phyloP scores from a whole-genome alignment of 805 yeast species.

The Candida hispaniensis region DNA sequence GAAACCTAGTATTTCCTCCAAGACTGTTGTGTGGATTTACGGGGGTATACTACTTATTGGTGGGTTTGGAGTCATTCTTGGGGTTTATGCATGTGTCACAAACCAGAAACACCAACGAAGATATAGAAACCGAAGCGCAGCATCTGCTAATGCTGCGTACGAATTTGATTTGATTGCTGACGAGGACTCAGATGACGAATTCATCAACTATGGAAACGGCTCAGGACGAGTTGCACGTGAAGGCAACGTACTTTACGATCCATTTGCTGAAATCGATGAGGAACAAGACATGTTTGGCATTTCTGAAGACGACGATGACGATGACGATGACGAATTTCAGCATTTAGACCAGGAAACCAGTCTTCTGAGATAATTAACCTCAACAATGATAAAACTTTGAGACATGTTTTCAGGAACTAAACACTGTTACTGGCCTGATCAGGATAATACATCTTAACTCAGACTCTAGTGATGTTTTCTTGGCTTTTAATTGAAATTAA shows the following conservation, averaged over 20 bases:
- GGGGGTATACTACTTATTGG: constrained; percentile 37
- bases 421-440: too few relatives aligned
- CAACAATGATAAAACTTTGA: too few relatives aligned
- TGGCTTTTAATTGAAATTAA: too few relatives aligned
- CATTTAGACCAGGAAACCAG: too few relatives aligned
- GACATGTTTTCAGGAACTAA: too few relatives aligned
- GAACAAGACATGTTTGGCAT: constrained; percentile 18
- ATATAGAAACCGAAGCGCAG: constrained; percentile 15
- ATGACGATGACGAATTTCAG: constrained; percentile 2
- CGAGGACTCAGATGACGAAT: constrained; percentile 19
- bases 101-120: constrained; percentile 27
- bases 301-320: constrained; percentile 12
- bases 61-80: constrained; percentile 31
- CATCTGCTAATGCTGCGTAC: constrained; percentile 15
- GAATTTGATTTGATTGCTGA: constrained; percentile 24
- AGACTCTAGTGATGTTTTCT: too few relatives aligned
- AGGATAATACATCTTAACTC: too few relatives aligned
- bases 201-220: constrained; percentile 2
- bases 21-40: constrained; percentile 27
- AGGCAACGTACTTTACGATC: constrained; percentile 2
- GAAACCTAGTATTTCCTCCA: constrained; percentile 17
- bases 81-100: constrained; percentile 33
- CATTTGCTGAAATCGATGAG: constrained; percentile 10
- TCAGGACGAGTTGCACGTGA: constrained; percentile 4
- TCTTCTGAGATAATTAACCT: too few relatives aligned